Conservation (phyloP, 1,284 basidiomycete species). For the Cryptococcus maquisensis region DNA sequence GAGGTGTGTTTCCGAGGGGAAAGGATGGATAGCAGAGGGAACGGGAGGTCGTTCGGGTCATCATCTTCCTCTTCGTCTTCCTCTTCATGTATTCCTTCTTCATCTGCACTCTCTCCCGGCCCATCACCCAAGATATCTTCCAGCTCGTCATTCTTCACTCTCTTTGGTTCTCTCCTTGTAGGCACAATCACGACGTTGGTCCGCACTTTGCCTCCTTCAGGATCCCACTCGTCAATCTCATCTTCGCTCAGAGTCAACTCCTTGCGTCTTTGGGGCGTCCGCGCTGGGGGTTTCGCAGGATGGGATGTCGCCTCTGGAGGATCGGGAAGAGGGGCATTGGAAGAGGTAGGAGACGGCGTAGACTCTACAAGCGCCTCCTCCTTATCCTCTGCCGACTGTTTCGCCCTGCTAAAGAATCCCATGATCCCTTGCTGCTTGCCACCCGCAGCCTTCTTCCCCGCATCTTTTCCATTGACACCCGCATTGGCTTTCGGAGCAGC, state of each 20-base stretch:
- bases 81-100: constrained; percentile 3
- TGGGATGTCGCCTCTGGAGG: background rate
- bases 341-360: background rate
- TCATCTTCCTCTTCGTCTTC: constrained; percentile 6
- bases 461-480: background rate
- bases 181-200: constrained; percentile 25
- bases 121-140: background rate
- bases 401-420: constrained; percentile 10
- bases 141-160: constrained; percentile 9
- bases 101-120: background rate
- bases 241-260: constrained; percentile 31
- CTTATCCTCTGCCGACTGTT: background rate
- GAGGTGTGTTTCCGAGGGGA: constrained; percentile 23
- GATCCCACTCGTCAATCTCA: constrained; percentile 37
- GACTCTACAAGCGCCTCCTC: background rate
- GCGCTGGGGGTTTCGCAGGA: background rate
- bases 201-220: constrained; percentile 21
- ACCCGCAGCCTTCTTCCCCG: background rate
- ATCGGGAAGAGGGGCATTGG: background rate
- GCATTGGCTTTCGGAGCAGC: background rate
- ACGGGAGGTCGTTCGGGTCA: constrained; percentile 1
- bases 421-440: constrained; percentile 8
- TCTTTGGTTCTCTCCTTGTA: constrained; percentile 15
- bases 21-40: constrained; percentile 20
- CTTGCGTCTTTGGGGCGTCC: constrained; percentile 7